Evolutionary conservation across 345 rosid genomes (phyloP), one percentile per base, ranked within the genome.

Genomic region (Linum tenue): DNA sequence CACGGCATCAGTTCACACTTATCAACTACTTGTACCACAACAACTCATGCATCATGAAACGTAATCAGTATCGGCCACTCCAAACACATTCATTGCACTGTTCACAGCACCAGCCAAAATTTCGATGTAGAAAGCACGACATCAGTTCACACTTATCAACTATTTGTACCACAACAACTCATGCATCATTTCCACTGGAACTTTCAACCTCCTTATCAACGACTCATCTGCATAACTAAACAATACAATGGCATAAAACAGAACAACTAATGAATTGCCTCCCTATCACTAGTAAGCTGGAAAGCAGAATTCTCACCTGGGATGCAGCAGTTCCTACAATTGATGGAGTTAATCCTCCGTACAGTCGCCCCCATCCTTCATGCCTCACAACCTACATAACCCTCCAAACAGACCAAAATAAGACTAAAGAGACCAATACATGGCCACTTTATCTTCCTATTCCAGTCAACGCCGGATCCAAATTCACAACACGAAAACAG

Each of bases 291-390:
- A 40, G 3, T 3, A 68, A 60, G 44, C 8, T 50, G 53, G 74
- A 40, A 72, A 44, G 15, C 16, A 8, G 31, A 22, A 22, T 22
- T 22, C 68, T 78, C 68, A 85, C 99, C 95, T 94, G 99, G 80
- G 99, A 91, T 2, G 96, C 90, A 5, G 97, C 95, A 35, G 96
- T 89, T 40, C 99, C 99, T 1, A 78, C 87, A 3, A 91, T 80
- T 58, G 99, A 95, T 0, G 97, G 97, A 11, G 77, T 63, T 66
- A 95, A 78, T 53, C 97, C 99, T 55, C 97, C 95, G 39, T 91
- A 95, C 76, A 95, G 82, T 55, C 96, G 80, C 51, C 37, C 87
- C 97, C 99, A 95, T 63, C 99, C 99, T 48, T 91, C 97, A 37
- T 95, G 85, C 72, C 86, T 83, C 38, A 89, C 92, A 72, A 92